A percentile compares a stretch with the other conserved stretches of the same genome.
These are phyloP conservation scores for Backusella sp. DNA, from an alignment of 192 early-diverging fungal species.

Conservation along the genomic window DNA sequence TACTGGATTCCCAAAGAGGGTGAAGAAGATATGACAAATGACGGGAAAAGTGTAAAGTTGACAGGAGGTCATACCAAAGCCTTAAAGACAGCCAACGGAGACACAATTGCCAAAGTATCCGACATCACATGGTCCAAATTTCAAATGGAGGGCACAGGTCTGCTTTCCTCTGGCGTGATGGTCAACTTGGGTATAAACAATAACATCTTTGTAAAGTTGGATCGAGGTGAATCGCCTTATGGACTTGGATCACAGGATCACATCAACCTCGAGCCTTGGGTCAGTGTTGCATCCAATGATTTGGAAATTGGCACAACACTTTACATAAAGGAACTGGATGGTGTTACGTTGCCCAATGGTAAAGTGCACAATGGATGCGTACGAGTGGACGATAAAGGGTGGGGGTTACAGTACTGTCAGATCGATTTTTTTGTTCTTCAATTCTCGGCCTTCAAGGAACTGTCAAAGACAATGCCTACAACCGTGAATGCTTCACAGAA, in stretches of 20 bases:
- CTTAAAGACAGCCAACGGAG: slow-evolving; percentile 20
- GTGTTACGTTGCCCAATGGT: slow-evolving; percentile 31
- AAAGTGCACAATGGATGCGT: slow-evolving; percentile 42
- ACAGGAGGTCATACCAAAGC: slow-evolving; percentile 2
- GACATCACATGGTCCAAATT: slow-evolving; percentile 34
- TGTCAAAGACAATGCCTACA: neutral
- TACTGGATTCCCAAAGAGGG: slow-evolving; percentile 43
- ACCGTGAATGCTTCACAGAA: neutral
- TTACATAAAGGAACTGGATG: slow-evolving; percentile 35
- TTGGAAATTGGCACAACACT: slow-evolving; percentile 25
- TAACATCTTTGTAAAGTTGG: slow-evolving; percentile 13
- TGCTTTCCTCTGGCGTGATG: slow-evolving; percentile 26
- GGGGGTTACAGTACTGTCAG: slow-evolving; percentile 30
- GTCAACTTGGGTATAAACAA: slow-evolving; percentile 25
- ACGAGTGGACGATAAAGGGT: slow-evolving; percentile 36
- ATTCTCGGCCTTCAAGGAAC: slow-evolving; percentile 4
- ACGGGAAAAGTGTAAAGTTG: slow-evolving; percentile 23
- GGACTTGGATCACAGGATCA: slow-evolving; percentile 24
- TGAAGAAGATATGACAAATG: slow-evolving; percentile 32
- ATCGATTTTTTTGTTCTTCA: slow-evolving; percentile 32
- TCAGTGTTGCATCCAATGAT: slow-evolving; percentile 41
- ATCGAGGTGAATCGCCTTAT: slow-evolving; percentile 23
- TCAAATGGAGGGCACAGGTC: slow-evolving; percentile 40
- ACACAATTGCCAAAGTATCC: slow-evolving; percentile 31
- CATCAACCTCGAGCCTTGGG: slow-evolving; percentile 33